phyloP scores from a whole-genome alignment of 768 basidiomycete genomes.

The Pholiota conissans region DNA sequence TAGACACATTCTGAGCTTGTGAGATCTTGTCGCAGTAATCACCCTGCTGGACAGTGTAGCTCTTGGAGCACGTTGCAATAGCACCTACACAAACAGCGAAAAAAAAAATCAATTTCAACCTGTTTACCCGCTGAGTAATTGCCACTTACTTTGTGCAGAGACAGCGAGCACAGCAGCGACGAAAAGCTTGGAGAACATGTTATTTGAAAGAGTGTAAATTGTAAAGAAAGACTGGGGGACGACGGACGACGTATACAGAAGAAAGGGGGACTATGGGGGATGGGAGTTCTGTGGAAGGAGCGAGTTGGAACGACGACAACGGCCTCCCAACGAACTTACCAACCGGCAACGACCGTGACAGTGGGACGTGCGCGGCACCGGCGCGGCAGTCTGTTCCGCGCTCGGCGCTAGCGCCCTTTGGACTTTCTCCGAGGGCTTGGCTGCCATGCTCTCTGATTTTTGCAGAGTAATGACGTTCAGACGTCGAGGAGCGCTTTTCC shows the following conservation, averaged over 20 bases:
- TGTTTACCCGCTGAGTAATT: neutral
- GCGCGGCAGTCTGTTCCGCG: neutral
- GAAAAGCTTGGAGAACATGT: conserved; percentile 23
- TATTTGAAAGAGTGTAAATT: conserved; percentile 17
- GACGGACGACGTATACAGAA: conserved; percentile 5
- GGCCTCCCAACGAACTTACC: neutral
- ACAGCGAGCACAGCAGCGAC: conserved; percentile 18
- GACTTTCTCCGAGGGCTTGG: neutral
- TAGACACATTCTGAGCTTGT: conserved; percentile 43
- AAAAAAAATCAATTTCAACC: neutral
- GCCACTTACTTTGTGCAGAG: conserved; percentile 18
- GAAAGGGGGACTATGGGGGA: conserved; percentile 3
- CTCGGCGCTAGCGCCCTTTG: neutral
- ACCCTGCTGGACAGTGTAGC: conserved; percentile 47
- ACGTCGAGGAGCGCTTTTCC: no score
- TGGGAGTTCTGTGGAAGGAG: conserved; percentile 3
- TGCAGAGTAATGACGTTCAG: no score
- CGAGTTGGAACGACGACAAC: neutral
- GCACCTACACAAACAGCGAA: conserved; percentile 9
- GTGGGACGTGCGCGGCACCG: neutral
- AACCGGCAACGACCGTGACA: neutral
- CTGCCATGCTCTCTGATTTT: neutral
- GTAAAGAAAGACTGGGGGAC: conserved; percentile 13
- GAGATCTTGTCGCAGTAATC: conserved; percentile 62
- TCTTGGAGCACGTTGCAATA: conserved; percentile 42